These are phyloP conservation scores for Claviceps sp. DNA, from an alignment of 2,329 filamentous ascomycete species.

Conservation along the genomic window DNA sequence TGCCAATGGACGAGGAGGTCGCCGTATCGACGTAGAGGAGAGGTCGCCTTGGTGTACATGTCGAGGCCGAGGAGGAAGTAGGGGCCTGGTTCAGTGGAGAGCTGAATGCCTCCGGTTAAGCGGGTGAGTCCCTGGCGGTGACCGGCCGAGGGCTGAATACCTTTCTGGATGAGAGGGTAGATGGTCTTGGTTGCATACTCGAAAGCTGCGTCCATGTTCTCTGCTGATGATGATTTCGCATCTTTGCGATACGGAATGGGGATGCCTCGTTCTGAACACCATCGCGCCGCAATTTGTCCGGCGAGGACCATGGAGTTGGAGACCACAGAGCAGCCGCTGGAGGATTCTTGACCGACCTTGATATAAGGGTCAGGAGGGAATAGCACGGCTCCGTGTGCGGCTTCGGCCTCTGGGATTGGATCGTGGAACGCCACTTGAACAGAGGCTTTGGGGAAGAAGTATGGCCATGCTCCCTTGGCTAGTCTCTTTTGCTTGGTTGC, in stretches of 20 bases:
- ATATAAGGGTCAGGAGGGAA: constrained; percentile 39
- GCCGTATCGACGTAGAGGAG: constrained; percentile 49
- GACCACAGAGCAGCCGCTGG: constrained; percentile 21
- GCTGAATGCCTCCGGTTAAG: constrained; percentile 34
- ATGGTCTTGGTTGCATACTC: constrained; percentile 21
- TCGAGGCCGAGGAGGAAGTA: constrained; percentile 45
- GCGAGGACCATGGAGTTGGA: constrained; percentile 44
- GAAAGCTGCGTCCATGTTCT: constrained; percentile 23
- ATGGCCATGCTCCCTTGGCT: constrained; percentile 34
- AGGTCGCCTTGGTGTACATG: constrained; percentile 51
- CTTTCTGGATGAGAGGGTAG: constrained; percentile 18
- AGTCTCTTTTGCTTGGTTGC: constrained; percentile 30
- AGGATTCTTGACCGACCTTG: constrained; percentile 18
- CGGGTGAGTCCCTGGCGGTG: constrained; percentile 17
- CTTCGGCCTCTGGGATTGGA: constrained; percentile 11
- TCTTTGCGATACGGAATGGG: constrained; percentile 46
- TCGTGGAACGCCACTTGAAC: constrained; percentile 30
- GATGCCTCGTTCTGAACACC: constrained; percentile 44
- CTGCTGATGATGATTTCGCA: constrained; percentile 21
- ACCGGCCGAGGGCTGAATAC: constrained; percentile 19
- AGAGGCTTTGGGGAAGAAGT: constrained; percentile 29
- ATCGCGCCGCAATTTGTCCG: constrained; percentile 46
- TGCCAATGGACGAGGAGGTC: constrained; percentile 56
- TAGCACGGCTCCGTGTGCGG: constrained; percentile 7
- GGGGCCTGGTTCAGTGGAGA: constrained; percentile 38